These are phyloP conservation scores for Eucalyptus sp. DNA, from an alignment of 345 rosid species.

Conservation along the genomic window DNA sequence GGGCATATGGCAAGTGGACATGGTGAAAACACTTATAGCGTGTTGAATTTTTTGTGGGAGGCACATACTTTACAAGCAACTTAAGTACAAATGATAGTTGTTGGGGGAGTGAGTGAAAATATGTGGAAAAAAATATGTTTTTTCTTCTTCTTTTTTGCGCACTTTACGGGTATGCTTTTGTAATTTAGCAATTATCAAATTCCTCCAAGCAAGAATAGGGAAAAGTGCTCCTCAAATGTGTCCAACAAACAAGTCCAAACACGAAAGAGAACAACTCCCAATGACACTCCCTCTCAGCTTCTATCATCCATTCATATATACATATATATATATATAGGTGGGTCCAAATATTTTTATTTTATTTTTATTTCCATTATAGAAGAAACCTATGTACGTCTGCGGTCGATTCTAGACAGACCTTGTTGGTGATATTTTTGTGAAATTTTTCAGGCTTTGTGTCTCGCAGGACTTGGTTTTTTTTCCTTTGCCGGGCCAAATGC, in stretches of 20 bases:
- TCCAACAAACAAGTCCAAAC: slow-evolving; percentile 1
- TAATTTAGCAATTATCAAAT: slow-evolving; percentile 1
- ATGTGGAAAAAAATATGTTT: background rate
- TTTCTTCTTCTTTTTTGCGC: background rate
- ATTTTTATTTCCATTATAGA: background rate
- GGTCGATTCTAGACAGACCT: background rate
- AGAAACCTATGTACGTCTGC: background rate
- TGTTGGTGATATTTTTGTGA: background rate
- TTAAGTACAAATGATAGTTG: background rate
- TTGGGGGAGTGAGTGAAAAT: background rate
- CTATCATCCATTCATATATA: background rate
- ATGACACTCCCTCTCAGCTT: background rate
- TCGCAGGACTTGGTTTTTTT: background rate
- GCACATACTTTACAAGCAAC: background rate
- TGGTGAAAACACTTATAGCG: background rate
- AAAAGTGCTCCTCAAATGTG: background rate
- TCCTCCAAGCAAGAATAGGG: background rate
- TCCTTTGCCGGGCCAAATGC: background rate
- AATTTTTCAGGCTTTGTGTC: background rate
- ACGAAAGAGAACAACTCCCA: background rate
- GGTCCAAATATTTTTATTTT: background rate
- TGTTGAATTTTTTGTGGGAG: background rate
- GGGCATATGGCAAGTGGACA: background rate
- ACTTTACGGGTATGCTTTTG: background rate
- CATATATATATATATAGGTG: too few species aligned